phyloP scores from a whole-genome alignment of 768 basidiomycete genomes.

The Mycena belliarum region DNA sequence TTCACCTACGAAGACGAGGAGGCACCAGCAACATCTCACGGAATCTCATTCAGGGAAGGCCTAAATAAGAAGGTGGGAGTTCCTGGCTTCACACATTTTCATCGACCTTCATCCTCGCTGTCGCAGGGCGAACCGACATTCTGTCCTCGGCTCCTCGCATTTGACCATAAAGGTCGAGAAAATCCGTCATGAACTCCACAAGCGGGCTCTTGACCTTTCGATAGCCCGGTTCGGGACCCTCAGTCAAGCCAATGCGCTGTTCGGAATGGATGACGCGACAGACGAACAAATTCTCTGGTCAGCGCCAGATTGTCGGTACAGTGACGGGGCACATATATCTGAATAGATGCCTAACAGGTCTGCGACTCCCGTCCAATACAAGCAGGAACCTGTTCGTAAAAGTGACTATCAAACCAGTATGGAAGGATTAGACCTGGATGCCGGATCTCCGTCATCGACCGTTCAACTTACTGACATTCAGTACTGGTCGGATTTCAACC shows the following conservation, averaged over 20 bases:
- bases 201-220: neutral
- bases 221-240: constrained; percentile 70
- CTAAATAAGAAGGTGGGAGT: constrained; percentile 44
- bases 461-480: constrained; percentile 37
- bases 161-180: constrained; percentile 64
- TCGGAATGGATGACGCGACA: constrained; percentile 31
- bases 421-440: constrained; percentile 28
- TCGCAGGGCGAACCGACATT: constrained; percentile 47
- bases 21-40: constrained; percentile 47
- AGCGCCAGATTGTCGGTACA: constrained; percentile 12
- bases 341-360: constrained; percentile 12
- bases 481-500: constrained; percentile 73
- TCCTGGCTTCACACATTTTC: neutral
- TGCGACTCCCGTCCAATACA: constrained; percentile 43
- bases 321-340: neutral
- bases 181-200: constrained; percentile 7
- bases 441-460: constrained; percentile 11
- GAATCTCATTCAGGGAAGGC: constrained; percentile 70
- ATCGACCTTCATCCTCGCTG: constrained; percentile 2
- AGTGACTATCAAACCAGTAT: constrained; percentile 56
- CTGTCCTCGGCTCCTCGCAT: constrained; percentile 64
- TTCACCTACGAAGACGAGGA: constrained; percentile 50
- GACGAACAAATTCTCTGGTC: constrained; percentile 15
- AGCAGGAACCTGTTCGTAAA: constrained; percentile 51
- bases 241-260: constrained; percentile 41